Conservation (phyloP, 2,329 filamentous ascomycete genomes). For the Epichloe uncinata region DNA sequence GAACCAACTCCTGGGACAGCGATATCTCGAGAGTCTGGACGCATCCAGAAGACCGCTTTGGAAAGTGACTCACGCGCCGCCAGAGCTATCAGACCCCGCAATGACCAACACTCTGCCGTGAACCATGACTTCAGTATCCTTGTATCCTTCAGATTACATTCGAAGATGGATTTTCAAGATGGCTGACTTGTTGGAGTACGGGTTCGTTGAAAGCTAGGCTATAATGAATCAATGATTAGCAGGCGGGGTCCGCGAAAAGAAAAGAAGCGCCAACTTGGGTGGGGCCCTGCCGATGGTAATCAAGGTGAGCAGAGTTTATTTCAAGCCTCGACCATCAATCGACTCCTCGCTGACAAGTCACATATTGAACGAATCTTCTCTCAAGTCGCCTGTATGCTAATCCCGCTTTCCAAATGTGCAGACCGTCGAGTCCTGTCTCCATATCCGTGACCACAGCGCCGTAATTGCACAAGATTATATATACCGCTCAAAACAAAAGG, state of each 20-base stretch:
- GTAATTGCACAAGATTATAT: not conserved
- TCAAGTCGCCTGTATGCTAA: not conserved
- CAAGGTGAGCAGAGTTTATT: not conserved
- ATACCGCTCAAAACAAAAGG: not conserved
- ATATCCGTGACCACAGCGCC: not conserved
- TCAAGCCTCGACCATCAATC: not conserved
- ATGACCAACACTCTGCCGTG: slow-evolving; percentile 57
- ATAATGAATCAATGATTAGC: not conserved
- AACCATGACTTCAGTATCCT: slow-evolving; percentile 17
- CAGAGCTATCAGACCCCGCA: slow-evolving; percentile 81
- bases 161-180: not conserved
- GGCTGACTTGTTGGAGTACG: not conserved
- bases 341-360: slow-evolving; percentile 8
- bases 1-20: no score
- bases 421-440: not conserved
- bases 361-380: not conserved
- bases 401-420: slow-evolving; percentile 3
- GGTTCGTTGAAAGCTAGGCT: no score
- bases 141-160: not conserved
- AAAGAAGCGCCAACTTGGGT: not conserved
- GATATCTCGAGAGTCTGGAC: no score
- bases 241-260: not conserved
- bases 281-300: not conserved
- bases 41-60: no score
- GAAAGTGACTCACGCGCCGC: slow-evolving; percentile 53